Evolutionary conservation across 2,329 filamentous ascomycete species (phyloP).

Genomic region (Graphium sp.): DNA sequence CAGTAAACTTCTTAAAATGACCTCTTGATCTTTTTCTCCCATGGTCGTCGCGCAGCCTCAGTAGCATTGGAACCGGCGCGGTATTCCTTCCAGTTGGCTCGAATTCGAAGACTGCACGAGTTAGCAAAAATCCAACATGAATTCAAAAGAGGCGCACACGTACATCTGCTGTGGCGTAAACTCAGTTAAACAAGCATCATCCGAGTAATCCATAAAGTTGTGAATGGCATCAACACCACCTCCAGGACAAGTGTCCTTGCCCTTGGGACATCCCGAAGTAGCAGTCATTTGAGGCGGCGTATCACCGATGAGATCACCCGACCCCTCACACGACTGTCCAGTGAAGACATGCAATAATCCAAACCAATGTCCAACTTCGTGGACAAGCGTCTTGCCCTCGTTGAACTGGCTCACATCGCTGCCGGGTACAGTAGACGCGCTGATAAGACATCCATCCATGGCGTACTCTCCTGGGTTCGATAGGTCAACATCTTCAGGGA

Average conservation of each 20-base stretch:
- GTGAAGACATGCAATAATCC: slow-evolving; percentile 23
- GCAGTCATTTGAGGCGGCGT: slow-evolving; percentile 18
- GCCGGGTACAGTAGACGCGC: slow-evolving; percentile 18
- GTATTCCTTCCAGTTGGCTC: too few species aligned
- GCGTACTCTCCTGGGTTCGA: slow-evolving; percentile 13
- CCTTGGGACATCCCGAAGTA: slow-evolving; percentile 16
- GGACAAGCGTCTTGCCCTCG: slow-evolving; percentile 13
- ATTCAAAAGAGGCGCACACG: too few species aligned
- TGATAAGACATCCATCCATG: slow-evolving; percentile 21
- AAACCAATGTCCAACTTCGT: slow-evolving; percentile 24
- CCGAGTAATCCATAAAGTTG: slow-evolving; percentile 15
- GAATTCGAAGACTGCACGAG: too few species aligned
- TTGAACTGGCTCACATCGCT: slow-evolving; percentile 16
- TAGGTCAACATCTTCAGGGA: slow-evolving; percentile 14
- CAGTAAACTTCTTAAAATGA: too few species aligned
- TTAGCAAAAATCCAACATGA: too few species aligned
- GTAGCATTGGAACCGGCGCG: too few species aligned
- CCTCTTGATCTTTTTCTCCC: too few species aligned
- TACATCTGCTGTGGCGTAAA: too few species aligned
- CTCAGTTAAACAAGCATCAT: too few species aligned
- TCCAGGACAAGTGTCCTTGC: slow-evolving; percentile 13
- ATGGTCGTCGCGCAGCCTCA: too few species aligned
- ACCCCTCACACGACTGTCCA: slow-evolving; percentile 12
- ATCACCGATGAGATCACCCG: slow-evolving; percentile 23
- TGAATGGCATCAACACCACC: slow-evolving; percentile 11